These are phyloP conservation scores for Rhazya stricta DNA, from an alignment of 257 asterid genomes.

Conservation along the genomic window DNA sequence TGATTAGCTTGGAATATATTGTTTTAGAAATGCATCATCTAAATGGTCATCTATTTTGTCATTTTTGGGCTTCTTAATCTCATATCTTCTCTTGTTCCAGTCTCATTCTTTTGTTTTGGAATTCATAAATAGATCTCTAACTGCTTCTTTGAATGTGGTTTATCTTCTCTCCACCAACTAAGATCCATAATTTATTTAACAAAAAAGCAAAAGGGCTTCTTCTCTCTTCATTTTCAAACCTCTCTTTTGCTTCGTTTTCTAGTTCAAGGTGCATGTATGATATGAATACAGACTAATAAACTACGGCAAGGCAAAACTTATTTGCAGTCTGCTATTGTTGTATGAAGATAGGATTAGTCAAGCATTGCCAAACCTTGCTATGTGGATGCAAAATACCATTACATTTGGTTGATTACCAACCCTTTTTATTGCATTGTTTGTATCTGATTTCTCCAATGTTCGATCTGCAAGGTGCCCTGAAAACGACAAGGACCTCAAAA, in stretches of 20 bases:
- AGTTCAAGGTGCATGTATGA: neutral
- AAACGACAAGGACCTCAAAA: neutral
- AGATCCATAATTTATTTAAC: neutral
- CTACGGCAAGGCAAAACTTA: neutral
- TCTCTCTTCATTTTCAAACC: neutral
- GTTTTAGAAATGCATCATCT: constrained; percentile 7
- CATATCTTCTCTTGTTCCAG: constrained; percentile 4
- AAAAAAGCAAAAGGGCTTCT: neutral
- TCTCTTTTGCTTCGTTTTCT: neutral
- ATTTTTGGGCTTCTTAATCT: neutral
- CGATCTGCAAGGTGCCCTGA: neutral
- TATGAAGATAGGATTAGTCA: constrained; percentile 3
- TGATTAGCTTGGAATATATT: neutral
- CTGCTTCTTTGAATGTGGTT: constrained; percentile 20
- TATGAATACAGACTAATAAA: neutral
- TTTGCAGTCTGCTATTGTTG: neutral
- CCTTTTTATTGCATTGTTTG: neutral
- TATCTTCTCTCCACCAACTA: constrained; percentile 11
- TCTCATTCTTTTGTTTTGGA: neutral
- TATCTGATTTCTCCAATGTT: neutral
- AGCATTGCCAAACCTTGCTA: neutral
- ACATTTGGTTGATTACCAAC: constrained; percentile 11
- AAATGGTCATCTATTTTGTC: constrained; percentile 20
- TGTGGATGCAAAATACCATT: neutral
- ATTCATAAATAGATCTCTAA: constrained; percentile 8